Evolutionary conservation across 257 asterid genomes (phyloP).

Genomic region (Avicennia marina): DNA sequence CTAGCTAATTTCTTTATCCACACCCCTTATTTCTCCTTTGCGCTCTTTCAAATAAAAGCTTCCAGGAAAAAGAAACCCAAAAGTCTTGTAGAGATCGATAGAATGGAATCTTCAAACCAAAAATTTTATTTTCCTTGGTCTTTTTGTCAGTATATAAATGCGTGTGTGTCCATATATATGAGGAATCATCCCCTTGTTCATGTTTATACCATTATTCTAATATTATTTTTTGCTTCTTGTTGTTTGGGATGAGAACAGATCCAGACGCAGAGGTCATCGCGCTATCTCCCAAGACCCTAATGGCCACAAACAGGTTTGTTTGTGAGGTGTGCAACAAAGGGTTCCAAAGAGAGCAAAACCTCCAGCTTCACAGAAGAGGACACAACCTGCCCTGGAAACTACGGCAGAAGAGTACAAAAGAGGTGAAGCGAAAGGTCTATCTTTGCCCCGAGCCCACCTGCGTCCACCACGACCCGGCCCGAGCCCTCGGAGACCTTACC

Average conservation of each 20-base stretch:
- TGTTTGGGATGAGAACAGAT: constrained; percentile 34
- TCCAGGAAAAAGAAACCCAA: too few species aligned
- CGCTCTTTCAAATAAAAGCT: too few species aligned
- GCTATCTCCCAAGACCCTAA: constrained; percentile 69
- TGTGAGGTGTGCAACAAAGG: constrained; percentile 89
- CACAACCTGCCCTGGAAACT: constrained; percentile 85
- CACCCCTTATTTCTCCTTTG: not conserved
- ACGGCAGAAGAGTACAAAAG: constrained; percentile 54
- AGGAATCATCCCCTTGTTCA: not conserved
- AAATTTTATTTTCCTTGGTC: not conserved
- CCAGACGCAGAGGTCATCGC: constrained; percentile 77
- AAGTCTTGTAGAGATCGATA: too few species aligned
- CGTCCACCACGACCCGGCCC: constrained; percentile 69
- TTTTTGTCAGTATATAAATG: constrained; percentile 5
- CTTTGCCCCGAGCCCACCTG: constrained; percentile 79
- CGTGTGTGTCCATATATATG: not conserved
- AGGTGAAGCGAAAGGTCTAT: constrained; percentile 55
- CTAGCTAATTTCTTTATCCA: not conserved
- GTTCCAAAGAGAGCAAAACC: constrained; percentile 78
- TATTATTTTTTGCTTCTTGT: not conserved
- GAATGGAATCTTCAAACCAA: not conserved
- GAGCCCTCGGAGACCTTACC: constrained; percentile 88
- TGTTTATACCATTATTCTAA: not conserved
- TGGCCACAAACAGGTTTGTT: constrained; percentile 76
- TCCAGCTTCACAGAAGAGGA: constrained; percentile 80